Evolutionary conservation across 352 stramenopile species (phyloP), one percentile per base, ranked within the genome.

Genomic region (Phytophthora rubi): DNA sequence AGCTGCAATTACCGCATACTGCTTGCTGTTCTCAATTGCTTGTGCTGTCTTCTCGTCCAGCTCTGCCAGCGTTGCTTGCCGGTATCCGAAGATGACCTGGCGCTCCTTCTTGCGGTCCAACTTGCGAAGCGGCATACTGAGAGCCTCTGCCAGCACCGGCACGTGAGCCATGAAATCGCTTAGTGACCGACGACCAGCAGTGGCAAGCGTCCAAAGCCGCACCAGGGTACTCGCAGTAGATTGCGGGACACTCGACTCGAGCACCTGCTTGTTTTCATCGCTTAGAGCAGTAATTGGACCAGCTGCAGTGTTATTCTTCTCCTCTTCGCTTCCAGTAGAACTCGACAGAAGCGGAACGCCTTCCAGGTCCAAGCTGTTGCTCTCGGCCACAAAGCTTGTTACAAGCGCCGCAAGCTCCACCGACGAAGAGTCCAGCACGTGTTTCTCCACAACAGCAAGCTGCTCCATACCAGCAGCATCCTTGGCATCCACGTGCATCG

Each of bases 71-170:
- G 83, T 64, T 23, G 59, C 39, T 67, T 92, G 83, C 33, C 86
- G 81, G 51, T 91, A 88, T 6, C 63, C 61, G 30, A 93, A 94
- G 6, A 92, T 72, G 47, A 91, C 60, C 30, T 93, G 83, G 7
- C 85, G 82, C 75, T 96, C 87, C 55, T 92, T 92, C 66, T 96
- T 96, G 21, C 88, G 86, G 66, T 96, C 88, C 21, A 88, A 63
- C 62, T 94, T 96, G 18, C 79, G 81, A 71, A 93, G 62, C 28
- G 88, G 88, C 73, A 96, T 91, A 62, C 80, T 90, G 69, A 96
- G 49, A 12, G 77, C 81, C 7, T 87, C 75, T 8, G 82, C 79
- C 9, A 96, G 54, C 26, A 84, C 73, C 3, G 76, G 72, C 1
- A 96, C 56, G 49, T 94, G 85, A 6, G 59, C 49, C 60, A 79